Conservation (phyloP, 2,329 filamentous ascomycete genomes). For the Mycogone perniciosa region DNA sequence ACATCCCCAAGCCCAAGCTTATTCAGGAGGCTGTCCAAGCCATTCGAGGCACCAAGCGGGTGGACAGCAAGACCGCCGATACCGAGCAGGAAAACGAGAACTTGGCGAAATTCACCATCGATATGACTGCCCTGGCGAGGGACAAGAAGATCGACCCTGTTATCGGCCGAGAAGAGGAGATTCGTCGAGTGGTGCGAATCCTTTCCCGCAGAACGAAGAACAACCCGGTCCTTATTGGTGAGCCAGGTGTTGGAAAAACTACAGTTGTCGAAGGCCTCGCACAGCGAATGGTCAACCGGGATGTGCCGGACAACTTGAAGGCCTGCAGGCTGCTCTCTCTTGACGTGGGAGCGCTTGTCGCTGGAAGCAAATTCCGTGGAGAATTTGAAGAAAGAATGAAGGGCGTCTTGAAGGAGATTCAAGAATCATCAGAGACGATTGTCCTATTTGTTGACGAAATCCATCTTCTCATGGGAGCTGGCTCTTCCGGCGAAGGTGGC, state of each 20-base stretch:
- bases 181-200: constrained; percentile 84
- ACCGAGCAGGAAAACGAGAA: constrained; percentile 91
- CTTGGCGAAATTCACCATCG: constrained; percentile 95
- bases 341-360: constrained; percentile 90
- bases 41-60: constrained; percentile 85
- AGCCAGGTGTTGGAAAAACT: constrained; percentile 97
- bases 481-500: constrained; percentile 87
- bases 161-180: constrained; percentile 94
- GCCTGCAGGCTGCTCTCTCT: constrained; percentile 91
- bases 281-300: constrained; percentile 89
- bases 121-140: constrained; percentile 93
- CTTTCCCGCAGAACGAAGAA: constrained; percentile 93
- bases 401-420: constrained; percentile 93
- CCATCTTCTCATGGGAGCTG: constrained; percentile 95
- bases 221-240: constrained; percentile 95
- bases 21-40: constrained; percentile 85
- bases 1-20: constrained; percentile 85
- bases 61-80: constrained; percentile 95
- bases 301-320: constrained; percentile 92
- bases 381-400: constrained; percentile 99
- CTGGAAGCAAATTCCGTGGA: constrained; percentile 95
- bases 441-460: constrained; percentile 98
- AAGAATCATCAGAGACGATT: constrained; percentile 91
- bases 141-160: constrained; percentile 98
- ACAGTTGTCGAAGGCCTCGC: constrained; percentile 95